Evolutionary conservation across 164 flowering plant genomes (phyloP), one percentile per base, ranked within the genome.

Genomic region (Amborella trichopoda): DNA sequence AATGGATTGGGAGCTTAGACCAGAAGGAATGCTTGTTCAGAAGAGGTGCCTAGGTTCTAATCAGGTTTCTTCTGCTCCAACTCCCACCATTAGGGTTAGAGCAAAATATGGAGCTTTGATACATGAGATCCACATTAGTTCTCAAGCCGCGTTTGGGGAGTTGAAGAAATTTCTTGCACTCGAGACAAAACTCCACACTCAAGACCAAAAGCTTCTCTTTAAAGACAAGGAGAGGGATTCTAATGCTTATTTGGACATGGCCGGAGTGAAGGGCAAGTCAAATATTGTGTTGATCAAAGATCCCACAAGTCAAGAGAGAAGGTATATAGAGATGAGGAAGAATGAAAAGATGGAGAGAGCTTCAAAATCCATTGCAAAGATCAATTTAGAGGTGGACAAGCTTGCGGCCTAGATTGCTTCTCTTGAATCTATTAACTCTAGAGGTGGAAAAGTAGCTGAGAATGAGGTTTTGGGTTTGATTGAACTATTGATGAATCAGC

Each of bases 1-100:
- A 39, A 54, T 43, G 23, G 81, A 80, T 11, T 87, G 96, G 95
- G 99, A 91, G 74, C 28, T 91, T 9, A 58, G 99, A 50, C 96
- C 99, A 1, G 85, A 95, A 20, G 99, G 99, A 50, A 93, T 93
- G 99, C 54, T 93, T 60, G 99, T 93, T 0, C 99, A 93, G 87
- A 83, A 65, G 54, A 59, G 99, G 6, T 50, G 49, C 22, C 57
- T 68, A 6, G 87, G 76, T 23, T 63, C 76, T 4, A 84, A 84
- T 46, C 68, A 56, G 19, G 55, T 28, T 49, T 9, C 41, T 9
- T 17, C 72, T 2, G 68, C 77, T 12, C 90, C 93, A 10, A 65
- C 76, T 10, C 89, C 94, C 12, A 71, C 77, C 3, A 81, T 93
- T 44, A 65, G 81, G 53, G 78, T 88, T 36, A 67, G 84, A 61